Conservation (phyloP, 2,329 filamentous ascomycete species). For the Neonectria sp. region DNA sequence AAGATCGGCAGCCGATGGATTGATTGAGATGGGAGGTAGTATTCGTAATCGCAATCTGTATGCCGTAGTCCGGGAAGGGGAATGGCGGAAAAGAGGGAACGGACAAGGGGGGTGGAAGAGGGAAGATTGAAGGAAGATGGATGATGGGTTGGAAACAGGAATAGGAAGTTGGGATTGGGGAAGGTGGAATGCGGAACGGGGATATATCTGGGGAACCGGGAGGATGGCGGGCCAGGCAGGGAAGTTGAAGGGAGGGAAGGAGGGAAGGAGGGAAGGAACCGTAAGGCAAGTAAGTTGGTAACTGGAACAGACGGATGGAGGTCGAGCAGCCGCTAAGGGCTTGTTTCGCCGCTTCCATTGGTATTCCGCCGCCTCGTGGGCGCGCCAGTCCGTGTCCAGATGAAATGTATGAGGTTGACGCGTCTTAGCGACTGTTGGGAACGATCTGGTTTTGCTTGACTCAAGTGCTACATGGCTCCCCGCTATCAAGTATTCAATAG, state of each 20-base stretch:
- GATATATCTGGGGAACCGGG: slow-evolving; percentile 7
- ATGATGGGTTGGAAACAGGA: slow-evolving; percentile 3
- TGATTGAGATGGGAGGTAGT: slow-evolving; percentile 3
- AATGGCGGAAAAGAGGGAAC: neutral
- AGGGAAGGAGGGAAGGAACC: slow-evolving; percentile 1
- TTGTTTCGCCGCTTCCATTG: slow-evolving; percentile 39
- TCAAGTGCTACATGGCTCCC: neutral
- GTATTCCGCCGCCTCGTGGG: slow-evolving; percentile 35
- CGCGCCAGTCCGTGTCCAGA: slow-evolving; percentile 22
- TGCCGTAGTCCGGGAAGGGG: neutral
- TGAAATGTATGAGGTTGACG: slow-evolving; percentile 17
- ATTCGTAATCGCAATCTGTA: neutral
- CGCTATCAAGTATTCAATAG: neutral
- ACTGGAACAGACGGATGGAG: slow-evolving; percentile 33
- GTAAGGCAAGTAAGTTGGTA: slow-evolving; percentile 10
- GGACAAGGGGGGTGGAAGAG: neutral
- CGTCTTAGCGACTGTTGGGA: slow-evolving; percentile 7
- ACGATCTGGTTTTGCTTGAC: slow-evolving; percentile 5
- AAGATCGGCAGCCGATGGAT: slow-evolving; percentile 15
- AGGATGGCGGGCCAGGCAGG: neutral
- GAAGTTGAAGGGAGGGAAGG: neutral
- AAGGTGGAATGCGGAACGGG: slow-evolving; percentile 7
- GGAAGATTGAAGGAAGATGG: neutral
- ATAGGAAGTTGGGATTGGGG: slow-evolving; percentile 12
- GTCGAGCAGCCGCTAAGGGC: slow-evolving; percentile 44